Base-by-base conservation (phyloP, 176 grass and related monocot genomes). In the Hordeum marinum region DNA sequence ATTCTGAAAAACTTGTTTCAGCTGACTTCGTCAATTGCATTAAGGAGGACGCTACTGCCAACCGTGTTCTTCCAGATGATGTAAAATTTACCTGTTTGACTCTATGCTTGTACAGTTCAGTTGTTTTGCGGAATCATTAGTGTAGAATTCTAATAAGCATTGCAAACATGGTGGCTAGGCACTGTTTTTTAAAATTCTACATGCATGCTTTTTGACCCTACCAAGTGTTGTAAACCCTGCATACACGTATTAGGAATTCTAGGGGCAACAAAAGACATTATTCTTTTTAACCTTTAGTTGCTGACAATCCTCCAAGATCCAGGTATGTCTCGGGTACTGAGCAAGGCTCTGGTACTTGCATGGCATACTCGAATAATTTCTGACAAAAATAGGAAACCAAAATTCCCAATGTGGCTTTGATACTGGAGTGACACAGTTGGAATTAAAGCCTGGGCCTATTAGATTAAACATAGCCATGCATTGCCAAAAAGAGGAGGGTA, bases 1-100 rank as follows among this genome's bases (percentile, higher is more conserved):
- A 77, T 59, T 60, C 75, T 77, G 21, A n/a, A 77, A 77, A 77
- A 35, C 5, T 35, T 40, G 11, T 57, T 37, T 77, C 75, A 77
- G 39, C 1, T 77, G 75, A 77, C 32, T 60, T 57, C 2, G 43
- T 76, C 75, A 24, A 77, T 77, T 77, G 54, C 17, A 9, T 58
- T 58, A 77, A 14, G 52, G 31, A 77, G 52, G 75, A 77, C 10
- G 54, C 21, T 77, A 20, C 50, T 59, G 20, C 75, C 31, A 14
- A 77, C 10, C 27, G 20, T 35, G 13, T 58, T 58, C 11, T 77
- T 58, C 34, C 52, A 59, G 32, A 59, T 77, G 34, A 21, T 59
- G 75, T 77, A 59, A 77, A 52, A 58, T 36, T 77, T 77, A 77
- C 11, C 32, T 35, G 26, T 26, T 76, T 59, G 31, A 35, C 15